phyloP scores from a whole-genome alignment of 129 eudicot species.

The Centaurea solstitialis region DNA sequence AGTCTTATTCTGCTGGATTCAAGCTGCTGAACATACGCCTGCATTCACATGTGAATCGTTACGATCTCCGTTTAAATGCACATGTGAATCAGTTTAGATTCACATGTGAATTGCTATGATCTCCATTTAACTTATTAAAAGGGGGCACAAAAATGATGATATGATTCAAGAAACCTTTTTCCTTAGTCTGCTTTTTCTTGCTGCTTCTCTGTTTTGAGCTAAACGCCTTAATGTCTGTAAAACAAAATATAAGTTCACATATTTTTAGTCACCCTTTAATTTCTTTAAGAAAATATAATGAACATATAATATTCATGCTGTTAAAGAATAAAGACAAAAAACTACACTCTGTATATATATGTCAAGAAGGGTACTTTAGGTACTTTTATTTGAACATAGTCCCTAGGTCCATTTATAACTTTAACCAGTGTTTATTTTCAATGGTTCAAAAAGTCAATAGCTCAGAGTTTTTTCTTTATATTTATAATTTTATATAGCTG shows the following conservation, averaged over 20 bases:
- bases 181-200: slow-evolving; percentile 92
- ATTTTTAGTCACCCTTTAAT: background rate
- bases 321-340: background rate
- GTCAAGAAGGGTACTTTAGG: background rate
- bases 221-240: slow-evolving; percentile 91
- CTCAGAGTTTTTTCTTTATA: background rate
- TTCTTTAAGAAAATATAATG: too few species aligned
- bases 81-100: background rate
- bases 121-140: background rate
- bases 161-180: slow-evolving; percentile 60
- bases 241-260: slow-evolving; percentile 8
- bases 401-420: too few species aligned
- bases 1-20: slow-evolving; percentile 91
- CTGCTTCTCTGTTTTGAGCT: slow-evolving; percentile 99
- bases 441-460: background rate
- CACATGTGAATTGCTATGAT: background rate
- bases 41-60: slow-evolving; percentile 14
- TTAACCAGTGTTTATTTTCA: background rate
- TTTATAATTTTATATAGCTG: background rate
- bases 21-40: slow-evolving; percentile 95
- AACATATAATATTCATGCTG: background rate
- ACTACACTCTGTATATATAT: background rate
- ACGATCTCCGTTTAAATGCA: background rate
- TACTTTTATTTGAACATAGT: background rate
- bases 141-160: background rate